These are phyloP conservation scores for Lodderomyces oxycetoniae DNA, from an alignment of 1,139 yeast species.

Conservation along the genomic window DNA sequence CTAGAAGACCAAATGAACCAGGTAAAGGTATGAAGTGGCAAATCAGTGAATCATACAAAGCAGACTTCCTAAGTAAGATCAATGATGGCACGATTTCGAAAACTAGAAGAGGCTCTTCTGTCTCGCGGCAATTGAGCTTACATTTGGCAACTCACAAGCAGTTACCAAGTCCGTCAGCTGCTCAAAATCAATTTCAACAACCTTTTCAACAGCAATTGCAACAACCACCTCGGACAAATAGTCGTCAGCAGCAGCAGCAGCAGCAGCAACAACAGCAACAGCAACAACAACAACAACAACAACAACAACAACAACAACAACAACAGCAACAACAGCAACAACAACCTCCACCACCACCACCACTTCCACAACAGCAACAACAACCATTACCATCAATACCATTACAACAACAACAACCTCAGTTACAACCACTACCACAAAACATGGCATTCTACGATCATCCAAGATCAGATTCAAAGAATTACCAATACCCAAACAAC, in stretches of 20 bases:
- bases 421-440: constrained; percentile 5
- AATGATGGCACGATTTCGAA: constrained; percentile 69
- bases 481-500: constrained; percentile 9
- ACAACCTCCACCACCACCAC: constrained; percentile 14
- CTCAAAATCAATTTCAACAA: constrained; percentile 17
- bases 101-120: constrained; percentile 74
- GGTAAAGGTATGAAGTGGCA: constrained; percentile 99
- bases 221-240: constrained; percentile 14
- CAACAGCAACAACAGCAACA: constrained; percentile 18
- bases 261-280: constrained; percentile 10
- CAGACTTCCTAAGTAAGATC: constrained; percentile 78
- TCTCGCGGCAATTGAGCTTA: constrained; percentile 69
- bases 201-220: constrained; percentile 16
- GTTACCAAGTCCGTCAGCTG: constrained; percentile 38
- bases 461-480: constrained; percentile 17
- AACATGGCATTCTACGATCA: constrained; percentile 10
- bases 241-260: constrained; percentile 10
- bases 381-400: too few relatives aligned
- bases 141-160: constrained; percentile 69
- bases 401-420: constrained; percentile 9
- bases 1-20: constrained; percentile 91
- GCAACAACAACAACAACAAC: constrained; percentile 14
- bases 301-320: constrained; percentile 4
- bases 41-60: constrained; percentile 76
- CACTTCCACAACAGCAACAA: constrained; percentile 11